Base-by-base conservation (phyloP, 2,329 filamentous ascomycete species). In the Diaporthe ilicicola region DNA sequence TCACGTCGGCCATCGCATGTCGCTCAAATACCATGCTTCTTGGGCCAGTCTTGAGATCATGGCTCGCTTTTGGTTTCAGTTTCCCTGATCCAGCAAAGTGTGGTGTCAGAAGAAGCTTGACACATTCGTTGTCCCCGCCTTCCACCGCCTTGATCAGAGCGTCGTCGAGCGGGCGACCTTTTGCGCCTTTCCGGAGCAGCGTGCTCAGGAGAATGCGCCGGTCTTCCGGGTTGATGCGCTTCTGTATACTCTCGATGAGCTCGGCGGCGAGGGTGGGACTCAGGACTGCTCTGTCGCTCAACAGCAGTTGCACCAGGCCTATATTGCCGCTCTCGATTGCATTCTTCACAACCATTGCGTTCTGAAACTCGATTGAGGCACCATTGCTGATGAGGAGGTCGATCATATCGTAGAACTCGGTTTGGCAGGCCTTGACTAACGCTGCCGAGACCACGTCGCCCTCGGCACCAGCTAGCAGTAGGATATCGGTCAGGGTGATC, bases 381-480 rank as follows among this genome's bases (percentile, higher is more conserved):
- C 87, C 87, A 68, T 89, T 85, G 4, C 79, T 77, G 27, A 88
- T 81, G 8, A 91, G 79, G n/a, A 90, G 78, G 46, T 79, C 80
- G 2, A 88, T 84, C 84, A 90, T 87, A 50, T 88, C 86, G 69
- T 86, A 82, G 71, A 86, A 89, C 53, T 86, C 84, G 2, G 81
- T 82, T 8, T 83, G 80, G 65, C 84, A 85, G 0, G 88, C 85
- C 39, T 84, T 80, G 8, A 86, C 78, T 0, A 90, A 79, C 0
- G 85, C 86, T 37, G 80, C 78, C 0, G 86, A 83, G 0, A 88
- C 78, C 1, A 82, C 79, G 17, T 87, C 84, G 1, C 89, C 89
- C 15, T 82, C 80, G 1, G 88, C 88, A 0, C 89, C 89, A 1
- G 87, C 88, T 67, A 88, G 90, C 1, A 91, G 81, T 1, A 91